Evolutionary conservation across 768 basidiomycete species (phyloP).

Genomic region (Paxillus ammoniavirescens): DNA sequence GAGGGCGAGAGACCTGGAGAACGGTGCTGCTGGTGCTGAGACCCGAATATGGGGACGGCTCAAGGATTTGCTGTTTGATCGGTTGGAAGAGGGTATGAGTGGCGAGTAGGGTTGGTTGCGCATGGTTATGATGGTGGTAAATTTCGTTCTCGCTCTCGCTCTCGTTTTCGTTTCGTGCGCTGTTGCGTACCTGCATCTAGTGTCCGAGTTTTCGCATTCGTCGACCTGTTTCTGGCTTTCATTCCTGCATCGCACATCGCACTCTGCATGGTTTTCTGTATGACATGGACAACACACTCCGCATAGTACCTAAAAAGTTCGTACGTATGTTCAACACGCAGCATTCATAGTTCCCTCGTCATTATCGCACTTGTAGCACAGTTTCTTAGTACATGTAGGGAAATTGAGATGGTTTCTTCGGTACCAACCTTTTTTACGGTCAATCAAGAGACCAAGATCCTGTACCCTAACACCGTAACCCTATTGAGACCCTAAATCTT

Average conservation of each 20-base stretch:
- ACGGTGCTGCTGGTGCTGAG: conserved; percentile 14
- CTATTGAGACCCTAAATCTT: no score
- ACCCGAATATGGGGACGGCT: conserved; percentile 26
- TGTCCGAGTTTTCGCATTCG: background rate
- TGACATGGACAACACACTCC: conserved; percentile 22
- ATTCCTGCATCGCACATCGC: conserved; percentile 17
- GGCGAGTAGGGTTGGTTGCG: conserved; percentile 15
- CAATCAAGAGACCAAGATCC: no score
- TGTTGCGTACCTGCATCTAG: conserved; percentile 2
- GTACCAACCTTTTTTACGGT: no score
- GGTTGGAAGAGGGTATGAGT: conserved; percentile 16
- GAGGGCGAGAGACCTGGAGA: conserved; percentile 15
- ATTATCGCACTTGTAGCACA: conserved; percentile 14
- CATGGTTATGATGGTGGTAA: background rate
- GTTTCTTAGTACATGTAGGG: conserved; percentile 2
- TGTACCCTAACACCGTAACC: no score
- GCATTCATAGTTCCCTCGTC: conserved; percentile 18
- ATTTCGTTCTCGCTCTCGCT: background rate
- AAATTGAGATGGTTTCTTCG: no score
- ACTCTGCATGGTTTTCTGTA: conserved; percentile 26
- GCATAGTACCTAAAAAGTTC: conserved; percentile 18
- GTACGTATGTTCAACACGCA: conserved; percentile 12
- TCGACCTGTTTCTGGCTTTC: background rate
- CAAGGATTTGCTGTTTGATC: conserved; percentile 30
- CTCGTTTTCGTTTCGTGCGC: background rate